These are phyloP conservation scores for Brasilioporus rufonigricans DNA, from an alignment of 768 basidiomycete species.

Conservation along the genomic window DNA sequence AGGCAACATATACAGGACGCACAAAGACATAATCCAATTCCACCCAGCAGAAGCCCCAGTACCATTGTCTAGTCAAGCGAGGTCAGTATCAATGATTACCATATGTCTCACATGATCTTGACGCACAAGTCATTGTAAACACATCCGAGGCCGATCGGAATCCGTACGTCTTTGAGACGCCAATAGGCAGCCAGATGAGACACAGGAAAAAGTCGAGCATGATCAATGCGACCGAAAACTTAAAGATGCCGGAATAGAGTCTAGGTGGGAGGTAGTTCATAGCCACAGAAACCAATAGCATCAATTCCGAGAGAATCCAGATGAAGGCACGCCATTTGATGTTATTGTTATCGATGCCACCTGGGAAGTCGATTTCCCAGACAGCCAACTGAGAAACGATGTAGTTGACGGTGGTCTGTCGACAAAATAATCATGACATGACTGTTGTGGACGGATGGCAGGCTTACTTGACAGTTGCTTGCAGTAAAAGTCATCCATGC, in stretches of 20 bases:
- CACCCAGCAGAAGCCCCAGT: conserved; percentile 83
- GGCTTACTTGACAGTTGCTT: conserved; percentile 76
- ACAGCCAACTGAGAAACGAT: conserved; percentile 81
- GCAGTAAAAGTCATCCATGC: conserved; percentile 97
- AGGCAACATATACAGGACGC: conserved; percentile 19
- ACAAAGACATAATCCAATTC: conserved; percentile 94
- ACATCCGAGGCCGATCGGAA: conserved; percentile 83
- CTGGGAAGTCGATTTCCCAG: conserved; percentile 81
- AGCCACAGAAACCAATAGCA: conserved; percentile 68
- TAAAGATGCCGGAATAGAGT: conserved; percentile 74
- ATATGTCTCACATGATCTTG: conserved; percentile 27
- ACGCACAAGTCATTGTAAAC: conserved; percentile 76
- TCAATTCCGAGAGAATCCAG: conserved; percentile 76
- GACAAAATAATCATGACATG: not conserved
- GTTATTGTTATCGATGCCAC: conserved; percentile 66
- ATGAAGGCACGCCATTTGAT: conserved; percentile 85
- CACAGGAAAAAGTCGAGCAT: conserved; percentile 87
- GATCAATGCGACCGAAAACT: conserved; percentile 68
- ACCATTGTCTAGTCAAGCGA: conserved; percentile 64
- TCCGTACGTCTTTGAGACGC: conserved; percentile 85
- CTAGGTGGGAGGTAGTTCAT: conserved; percentile 85
- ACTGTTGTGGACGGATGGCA: not conserved
- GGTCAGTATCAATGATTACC: not conserved
- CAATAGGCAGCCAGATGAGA: conserved; percentile 90
- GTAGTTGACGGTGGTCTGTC: conserved; percentile 84